Conservation (phyloP, 1,139 yeast species). For the Taphrina deformans region DNA sequence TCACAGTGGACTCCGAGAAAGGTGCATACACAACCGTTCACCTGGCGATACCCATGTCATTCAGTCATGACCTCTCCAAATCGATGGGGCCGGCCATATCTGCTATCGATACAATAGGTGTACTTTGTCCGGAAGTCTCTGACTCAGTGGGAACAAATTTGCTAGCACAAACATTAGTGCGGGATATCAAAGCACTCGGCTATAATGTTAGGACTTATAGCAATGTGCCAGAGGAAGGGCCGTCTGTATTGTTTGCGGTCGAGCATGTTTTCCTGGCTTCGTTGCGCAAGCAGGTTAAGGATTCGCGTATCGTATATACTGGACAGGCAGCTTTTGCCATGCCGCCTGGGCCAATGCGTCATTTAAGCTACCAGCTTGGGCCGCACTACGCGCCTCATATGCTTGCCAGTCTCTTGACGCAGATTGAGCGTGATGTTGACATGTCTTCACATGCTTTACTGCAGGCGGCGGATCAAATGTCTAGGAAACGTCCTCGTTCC, state of each 20-base stretch:
- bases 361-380: not conserved
- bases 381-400: slow-evolving; percentile 4
- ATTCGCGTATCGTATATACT: not conserved
- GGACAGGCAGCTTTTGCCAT: not conserved
- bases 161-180: not conserved
- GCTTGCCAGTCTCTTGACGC: not conserved
- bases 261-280: not conserved
- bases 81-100: not conserved
- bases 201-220: not conserved
- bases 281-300: not conserved
- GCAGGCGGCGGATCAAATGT: not conserved
- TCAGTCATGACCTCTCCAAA: not conserved
- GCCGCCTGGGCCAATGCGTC: not conserved
- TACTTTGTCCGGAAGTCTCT: not conserved
- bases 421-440: not conserved
- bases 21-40: slow-evolving; percentile 14
- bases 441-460: not conserved
- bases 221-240: not conserved
- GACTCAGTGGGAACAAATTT: not conserved
- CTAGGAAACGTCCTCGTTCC: not conserved
- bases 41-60: not conserved
- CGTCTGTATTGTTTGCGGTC: not conserved
- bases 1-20: slow-evolving; percentile 6
- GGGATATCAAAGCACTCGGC: not conserved
- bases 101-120: not conserved